These are phyloP conservation scores for Floccularia luteovirens DNA, from an alignment of 768 basidiomycete genomes.

Conservation along the genomic window DNA sequence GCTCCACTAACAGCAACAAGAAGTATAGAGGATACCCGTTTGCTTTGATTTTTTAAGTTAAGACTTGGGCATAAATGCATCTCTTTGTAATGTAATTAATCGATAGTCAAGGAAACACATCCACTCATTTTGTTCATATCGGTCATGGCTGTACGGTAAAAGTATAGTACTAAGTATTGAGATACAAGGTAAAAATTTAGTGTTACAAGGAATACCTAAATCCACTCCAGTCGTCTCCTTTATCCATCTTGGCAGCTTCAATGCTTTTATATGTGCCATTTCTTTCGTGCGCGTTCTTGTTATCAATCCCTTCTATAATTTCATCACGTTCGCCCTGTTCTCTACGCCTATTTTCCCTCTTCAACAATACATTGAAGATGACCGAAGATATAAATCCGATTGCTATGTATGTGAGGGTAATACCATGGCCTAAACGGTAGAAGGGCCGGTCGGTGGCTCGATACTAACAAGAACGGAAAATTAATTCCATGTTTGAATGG, in stretches of 20 bases:
- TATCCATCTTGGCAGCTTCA: constrained; percentile 50
- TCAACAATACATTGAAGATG: constrained; percentile 38
- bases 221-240: constrained; percentile 74
- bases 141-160: background rate
- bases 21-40: constrained; percentile 16
- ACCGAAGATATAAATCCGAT: constrained; percentile 52
- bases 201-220: constrained; percentile 54
- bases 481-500: no score
- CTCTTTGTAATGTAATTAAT: constrained; percentile 23
- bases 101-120: constrained; percentile 9
- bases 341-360: constrained; percentile 51
- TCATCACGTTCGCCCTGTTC: constrained; percentile 67
- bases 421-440: constrained; percentile 63
- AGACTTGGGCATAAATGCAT: background rate
- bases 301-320: constrained; percentile 43
- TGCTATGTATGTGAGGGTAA: constrained; percentile 62
- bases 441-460: constrained; percentile 57
- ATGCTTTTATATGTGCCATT: constrained; percentile 49
- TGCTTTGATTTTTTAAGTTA: constrained; percentile 9
- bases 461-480: constrained; percentile 33
- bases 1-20: constrained; percentile 38
- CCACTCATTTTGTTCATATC: constrained; percentile 18
- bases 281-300: constrained; percentile 31
- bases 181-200: background rate
- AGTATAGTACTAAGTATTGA: background rate